phyloP scores from a whole-genome alignment of 106 monocot species.

The Cymbidium sinense region DNA sequence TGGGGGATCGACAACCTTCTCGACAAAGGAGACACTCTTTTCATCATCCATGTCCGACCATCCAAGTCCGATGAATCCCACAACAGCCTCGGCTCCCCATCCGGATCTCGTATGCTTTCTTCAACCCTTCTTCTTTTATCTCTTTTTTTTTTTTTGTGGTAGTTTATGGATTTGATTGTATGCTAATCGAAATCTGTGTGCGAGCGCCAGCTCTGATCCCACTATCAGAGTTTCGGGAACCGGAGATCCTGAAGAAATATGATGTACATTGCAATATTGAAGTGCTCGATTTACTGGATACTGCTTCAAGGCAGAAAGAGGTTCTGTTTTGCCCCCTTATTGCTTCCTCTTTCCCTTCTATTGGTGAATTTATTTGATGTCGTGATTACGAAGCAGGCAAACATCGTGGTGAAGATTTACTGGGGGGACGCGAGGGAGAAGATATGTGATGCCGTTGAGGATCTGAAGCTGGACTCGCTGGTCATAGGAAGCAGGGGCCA shows the following conservation, averaged over 20 bases:
- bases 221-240: conserved; percentile 50
- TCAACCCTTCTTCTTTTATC: background rate
- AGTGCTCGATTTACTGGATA: conserved; percentile 56
- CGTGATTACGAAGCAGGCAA: conserved; percentile 21
- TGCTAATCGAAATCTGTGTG: background rate
- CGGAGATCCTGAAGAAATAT: conserved; percentile 45
- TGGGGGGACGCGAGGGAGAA: conserved; percentile 90
- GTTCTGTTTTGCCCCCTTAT: background rate
- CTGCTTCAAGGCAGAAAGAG: conserved; percentile 56
- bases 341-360: background rate
- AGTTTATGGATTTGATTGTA: background rate
- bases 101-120: conserved; percentile 45
- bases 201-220: conserved; percentile 55
- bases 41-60: conserved; percentile 48
- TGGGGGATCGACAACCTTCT: conserved; percentile 80
- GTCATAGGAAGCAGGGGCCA: conserved; percentile 80
- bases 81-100: conserved; percentile 31
- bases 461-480: conserved; percentile 59
- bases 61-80: conserved; percentile 26
- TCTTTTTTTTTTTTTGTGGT: background rate
- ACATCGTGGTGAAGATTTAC: conserved; percentile 57
- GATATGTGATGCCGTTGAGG: conserved; percentile 47
- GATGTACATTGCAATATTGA: conserved; percentile 45
- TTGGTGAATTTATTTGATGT: background rate
- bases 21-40: conserved; percentile 47